Evolutionary conservation across 495 filamentous ascomycete species (phyloP), one percentile per base, ranked within the genome.

Genomic region (Geopyxis carbonaria): DNA sequence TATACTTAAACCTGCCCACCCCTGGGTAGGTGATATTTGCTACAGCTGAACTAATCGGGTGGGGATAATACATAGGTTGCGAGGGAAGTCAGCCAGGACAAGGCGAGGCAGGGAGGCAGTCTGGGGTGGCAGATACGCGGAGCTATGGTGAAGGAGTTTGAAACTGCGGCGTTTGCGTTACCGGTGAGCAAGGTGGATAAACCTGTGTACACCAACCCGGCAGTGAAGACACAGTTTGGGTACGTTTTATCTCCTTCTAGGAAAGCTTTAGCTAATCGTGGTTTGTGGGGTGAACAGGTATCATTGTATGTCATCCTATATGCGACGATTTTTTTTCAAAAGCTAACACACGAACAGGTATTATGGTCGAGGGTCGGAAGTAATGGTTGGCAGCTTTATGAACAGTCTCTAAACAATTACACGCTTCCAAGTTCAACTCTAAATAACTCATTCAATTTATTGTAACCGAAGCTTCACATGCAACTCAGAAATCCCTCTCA

Each of bases 311-410:
- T 53, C 23, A 27, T 16, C 1, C 33, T 48, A 50, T 49, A 41
- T 41, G 50, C 48, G 25, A 27, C 16, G 1, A 4, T 10, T 8
- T 1, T 5, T 16, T 7, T 3, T 6, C 19, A 9, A 11, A 6
- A 11, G 2, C 18, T 16, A 8, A n/a, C 25, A 0, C 6, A 5
- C 21, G 4, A 11, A 2, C 28, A 13, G 38, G 32, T 4, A 13
- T 16, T 29, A 55, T 55, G 51, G 51, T 55, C 8, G 51, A 55
- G 28, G 51, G 51, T 1, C 38, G 51, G 29, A 55, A 55, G 11
- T 41, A 38, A 30, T 11, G 15, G 11, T 3, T 30, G 27, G 15
- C 11, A n/a, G n/a, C n/a, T n/a, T n/a, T n/a, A n/a, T n/a, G n/a
- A n/a, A n/a, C n/a, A n/a, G n/a, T n/a, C n/a, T n/a, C n/a, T n/a